Conservation (phyloP, 345 rosid genomes). For the Eucalyptus pumila region DNA sequence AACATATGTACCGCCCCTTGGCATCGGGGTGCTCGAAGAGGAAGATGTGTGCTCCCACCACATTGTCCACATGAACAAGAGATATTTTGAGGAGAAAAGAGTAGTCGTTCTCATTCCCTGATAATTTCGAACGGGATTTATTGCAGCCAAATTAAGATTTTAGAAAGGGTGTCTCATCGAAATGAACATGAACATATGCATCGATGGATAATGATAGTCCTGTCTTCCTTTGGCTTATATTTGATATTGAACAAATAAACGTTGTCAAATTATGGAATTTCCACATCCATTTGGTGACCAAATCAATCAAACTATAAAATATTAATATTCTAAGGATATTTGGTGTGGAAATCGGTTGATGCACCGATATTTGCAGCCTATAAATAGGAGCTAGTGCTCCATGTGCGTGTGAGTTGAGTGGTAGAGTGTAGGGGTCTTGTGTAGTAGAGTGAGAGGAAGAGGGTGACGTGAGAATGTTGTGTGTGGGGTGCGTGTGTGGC, state of each 20-base stretch:
- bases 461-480: no score
- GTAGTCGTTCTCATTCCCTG: background rate
- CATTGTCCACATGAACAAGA: slow-evolving; percentile 25
- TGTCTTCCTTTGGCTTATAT: background rate
- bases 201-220: background rate
- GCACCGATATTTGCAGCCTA: no score
- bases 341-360: no score
- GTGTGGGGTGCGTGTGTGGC: no score
- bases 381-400: no score
- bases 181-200: background rate
- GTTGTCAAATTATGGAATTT: background rate
- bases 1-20: slow-evolving; percentile 21
- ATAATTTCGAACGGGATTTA: background rate
- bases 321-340: no score
- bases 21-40: slow-evolving; percentile 11
- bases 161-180: background rate
- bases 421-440: no score
- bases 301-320: background rate
- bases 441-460: no score
- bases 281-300: background rate
- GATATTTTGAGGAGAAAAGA: background rate
- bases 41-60: slow-evolving; percentile 25
- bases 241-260: background rate
- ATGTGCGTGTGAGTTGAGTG: no score
- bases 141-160: background rate